Evolutionary conservation across 75 land plant species (phyloP), one percentile per base, ranked within the genome.

Genomic region (Sequoiadendron giganteum): DNA sequence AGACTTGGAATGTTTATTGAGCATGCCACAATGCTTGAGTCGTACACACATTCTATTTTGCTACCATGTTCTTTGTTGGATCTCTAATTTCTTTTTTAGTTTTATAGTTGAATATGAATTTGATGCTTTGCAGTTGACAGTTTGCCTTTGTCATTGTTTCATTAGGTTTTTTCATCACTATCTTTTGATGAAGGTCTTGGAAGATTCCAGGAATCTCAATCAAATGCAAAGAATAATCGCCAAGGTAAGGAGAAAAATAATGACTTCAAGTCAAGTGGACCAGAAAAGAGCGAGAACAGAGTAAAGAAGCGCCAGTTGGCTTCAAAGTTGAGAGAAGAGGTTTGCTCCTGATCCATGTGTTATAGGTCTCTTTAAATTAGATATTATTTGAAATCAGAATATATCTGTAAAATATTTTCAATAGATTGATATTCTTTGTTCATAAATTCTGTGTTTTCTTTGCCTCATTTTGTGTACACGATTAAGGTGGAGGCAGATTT

Each of bases 161-260:
- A 34, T 85, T 88, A 98, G 99, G 99, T 97, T 52, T 93, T 95
- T 65, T 86, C 94, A 83, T 92, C 90, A 38, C 85, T 98, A 75
- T 89, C 94, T 6, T 98, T 98, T 91, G 95, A 98, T 93, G 99
- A 98, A 39, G 93, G 96, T 90, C 90, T 98, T 82, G 88, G 90
- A 56, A 97, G 87, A 86, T 85, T 91, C 56, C 82, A 86, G 56
- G 42, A 87, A n/a, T 77, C 72, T 68, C 56, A 93, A 32, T 89
- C 65, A 54, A 87, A 90, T 38, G 86, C 89, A 65, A 90, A 90
- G 83, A 83, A 32, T 13, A 90, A 87, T 42, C 39, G 34, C 52
- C 89, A 89, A 87, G 90, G 86, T 72, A 87, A 85, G 61, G 88
- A 73, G 42, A 89, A 87, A 78, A 90, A 85, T 49, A 86, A 85